These are phyloP conservation scores for Calophaca sinica DNA, from an alignment of 306 rosid species.

Conservation along the genomic window DNA sequence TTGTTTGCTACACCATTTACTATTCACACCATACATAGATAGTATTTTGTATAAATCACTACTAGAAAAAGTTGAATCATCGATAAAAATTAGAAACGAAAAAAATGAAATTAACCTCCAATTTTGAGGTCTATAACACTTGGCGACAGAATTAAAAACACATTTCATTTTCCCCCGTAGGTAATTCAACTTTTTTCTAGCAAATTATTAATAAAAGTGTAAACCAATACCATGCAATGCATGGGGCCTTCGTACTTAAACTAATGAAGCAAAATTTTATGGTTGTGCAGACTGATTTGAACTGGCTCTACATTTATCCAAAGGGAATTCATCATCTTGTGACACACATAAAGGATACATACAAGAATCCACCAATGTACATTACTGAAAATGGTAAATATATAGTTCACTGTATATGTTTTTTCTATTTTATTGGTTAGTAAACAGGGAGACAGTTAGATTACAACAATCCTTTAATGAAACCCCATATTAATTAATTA, in stretches of 20 bases:
- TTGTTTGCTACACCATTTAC: neutral
- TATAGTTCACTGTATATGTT: neutral
- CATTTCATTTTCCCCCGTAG: too few relatives aligned
- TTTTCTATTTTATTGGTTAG: too few relatives aligned
- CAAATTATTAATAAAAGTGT: neutral
- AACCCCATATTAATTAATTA: too few relatives aligned
- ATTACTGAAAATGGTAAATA: conserved; percentile 71
- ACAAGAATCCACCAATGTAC: conserved; percentile 57
- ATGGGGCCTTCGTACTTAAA: neutral
- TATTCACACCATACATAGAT: neutral
- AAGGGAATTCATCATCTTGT: conserved; percentile 53
- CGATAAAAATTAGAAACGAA: too few relatives aligned
- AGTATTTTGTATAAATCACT: neutral
- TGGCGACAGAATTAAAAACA: too few relatives aligned
- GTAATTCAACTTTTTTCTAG: too few relatives aligned
- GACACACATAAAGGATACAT: conserved; percentile 41
- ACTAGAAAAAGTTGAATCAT: too few relatives aligned
- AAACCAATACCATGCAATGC: neutral
- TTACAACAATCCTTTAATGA: too few relatives aligned
- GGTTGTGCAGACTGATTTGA: conserved; percentile 56
- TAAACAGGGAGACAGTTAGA: too few relatives aligned
- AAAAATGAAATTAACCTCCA: too few relatives aligned
- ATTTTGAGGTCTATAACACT: too few relatives aligned
- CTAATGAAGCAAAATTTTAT: neutral
- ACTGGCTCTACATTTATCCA: conserved; percentile 66